Evolutionary conservation across 176 grass and related monocot genomes (phyloP).

Genomic region (Bromus sterilis): DNA sequence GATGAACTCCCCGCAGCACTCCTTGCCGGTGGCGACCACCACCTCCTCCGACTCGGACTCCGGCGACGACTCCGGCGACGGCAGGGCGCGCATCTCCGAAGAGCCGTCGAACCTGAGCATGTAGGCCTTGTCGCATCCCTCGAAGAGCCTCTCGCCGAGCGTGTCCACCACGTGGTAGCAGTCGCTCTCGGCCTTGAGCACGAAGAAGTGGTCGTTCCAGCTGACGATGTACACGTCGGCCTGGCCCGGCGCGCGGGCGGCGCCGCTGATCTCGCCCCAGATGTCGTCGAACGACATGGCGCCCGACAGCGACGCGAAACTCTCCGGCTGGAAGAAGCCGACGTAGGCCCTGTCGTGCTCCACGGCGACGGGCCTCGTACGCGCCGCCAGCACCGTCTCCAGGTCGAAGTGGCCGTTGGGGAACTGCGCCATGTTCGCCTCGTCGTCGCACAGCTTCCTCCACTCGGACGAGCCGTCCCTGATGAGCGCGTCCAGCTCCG

Average conservation of each 20-base stretch:
- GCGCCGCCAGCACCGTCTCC: conserved; percentile 67
- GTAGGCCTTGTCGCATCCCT: conserved; percentile 89
- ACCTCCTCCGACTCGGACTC: conserved; percentile 5
- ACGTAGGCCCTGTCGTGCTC: conserved; percentile 62
- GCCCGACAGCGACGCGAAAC: conserved; percentile 67
- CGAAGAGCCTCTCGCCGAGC: conserved; percentile 78
- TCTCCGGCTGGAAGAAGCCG: conserved; percentile 96
- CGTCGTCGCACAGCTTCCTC: conserved; percentile 59
- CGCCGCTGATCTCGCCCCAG: conserved; percentile 58
- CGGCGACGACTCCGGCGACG: neutral
- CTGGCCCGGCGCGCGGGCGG: neutral
- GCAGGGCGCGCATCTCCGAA: conserved; percentile 57
- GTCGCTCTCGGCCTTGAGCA: conserved; percentile 69
- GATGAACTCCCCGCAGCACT: conserved; percentile 96
- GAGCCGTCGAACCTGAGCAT: conserved; percentile 73
- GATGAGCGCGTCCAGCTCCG: conserved; percentile 70
- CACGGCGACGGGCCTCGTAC: conserved; percentile 53
- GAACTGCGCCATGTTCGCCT: conserved; percentile 48
- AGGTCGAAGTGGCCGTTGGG: conserved; percentile 95
- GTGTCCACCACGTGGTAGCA: conserved; percentile 81
- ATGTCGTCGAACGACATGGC: conserved; percentile 89
- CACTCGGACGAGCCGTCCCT: conserved; percentile 87
- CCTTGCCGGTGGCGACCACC: conserved; percentile 63
- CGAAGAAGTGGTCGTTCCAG: conserved; percentile 99
- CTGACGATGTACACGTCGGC: conserved; percentile 72